Conservation (phyloP, 2,329 filamentous ascomycete genomes). For the Thelonectria discophora region DNA sequence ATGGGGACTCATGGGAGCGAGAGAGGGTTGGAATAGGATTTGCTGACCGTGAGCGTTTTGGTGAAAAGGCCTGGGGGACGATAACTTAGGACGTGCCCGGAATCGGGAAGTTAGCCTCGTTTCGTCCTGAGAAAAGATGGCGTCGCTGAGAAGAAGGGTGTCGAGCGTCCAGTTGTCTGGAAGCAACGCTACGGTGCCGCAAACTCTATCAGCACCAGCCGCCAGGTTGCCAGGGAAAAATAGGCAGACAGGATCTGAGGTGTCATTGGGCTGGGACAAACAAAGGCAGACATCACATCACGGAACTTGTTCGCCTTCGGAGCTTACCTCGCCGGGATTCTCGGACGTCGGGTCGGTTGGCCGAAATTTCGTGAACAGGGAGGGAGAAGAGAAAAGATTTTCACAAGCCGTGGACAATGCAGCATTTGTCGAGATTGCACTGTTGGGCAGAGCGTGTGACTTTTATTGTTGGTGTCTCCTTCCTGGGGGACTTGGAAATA, state of each 20-base stretch:
- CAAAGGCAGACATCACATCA: neutral
- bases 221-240: neutral
- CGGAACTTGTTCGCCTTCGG: slow-evolving; percentile 11
- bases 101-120: neutral
- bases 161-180: neutral
- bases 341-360: slow-evolving; percentile 20
- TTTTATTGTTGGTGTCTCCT: too few relatives aligned
- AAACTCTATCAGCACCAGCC: slow-evolving; percentile 22
- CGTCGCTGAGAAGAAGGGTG: neutral
- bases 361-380: slow-evolving; percentile 2
- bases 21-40: neutral
- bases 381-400: neutral
- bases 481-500: too few relatives aligned
- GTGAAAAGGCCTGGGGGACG: neutral
- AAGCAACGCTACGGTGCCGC: neutral
- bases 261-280: slow-evolving; percentile 14
- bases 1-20: neutral
- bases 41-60: neutral
- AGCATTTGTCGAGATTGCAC: too few relatives aligned
- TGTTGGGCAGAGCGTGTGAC: neutral
- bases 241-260: slow-evolving; percentile 7
- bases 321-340: slow-evolving; percentile 10
- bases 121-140: too few relatives aligned
- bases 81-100: neutral
- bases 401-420: neutral